These are phyloP conservation scores for Spinellus fusiger DNA, from an alignment of 192 early-diverging fungal species.

Conservation along the genomic window DNA sequence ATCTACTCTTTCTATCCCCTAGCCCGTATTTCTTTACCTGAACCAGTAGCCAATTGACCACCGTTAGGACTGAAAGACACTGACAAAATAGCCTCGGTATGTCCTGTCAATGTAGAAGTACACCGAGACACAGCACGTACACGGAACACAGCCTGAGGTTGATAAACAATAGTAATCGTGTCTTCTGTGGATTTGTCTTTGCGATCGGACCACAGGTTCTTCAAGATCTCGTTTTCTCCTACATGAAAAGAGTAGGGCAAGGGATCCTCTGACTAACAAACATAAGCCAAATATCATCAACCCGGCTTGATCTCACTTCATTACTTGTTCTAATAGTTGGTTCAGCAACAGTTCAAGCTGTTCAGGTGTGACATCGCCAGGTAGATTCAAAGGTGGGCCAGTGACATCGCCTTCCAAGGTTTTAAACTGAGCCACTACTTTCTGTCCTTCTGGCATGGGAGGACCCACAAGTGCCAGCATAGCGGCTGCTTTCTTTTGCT, in stretches of 20 bases:
- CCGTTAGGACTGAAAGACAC: constrained; percentile 91
- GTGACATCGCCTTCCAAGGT: constrained; percentile 68
- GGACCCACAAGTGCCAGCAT: constrained; percentile 2
- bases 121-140: constrained; percentile 93
- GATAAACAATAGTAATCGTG: constrained; percentile 84
- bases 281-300: constrained; percentile 1
- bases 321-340: constrained; percentile 78
- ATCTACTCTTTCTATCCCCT: not conserved
- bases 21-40: constrained; percentile 39
- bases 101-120: constrained; percentile 77
- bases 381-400: constrained; percentile 86
- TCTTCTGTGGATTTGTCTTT: constrained; percentile 82
- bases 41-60: constrained; percentile 86
- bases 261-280: constrained; percentile 66
- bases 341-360: constrained; percentile 87
- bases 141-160: constrained; percentile 93
- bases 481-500: constrained; percentile 18
- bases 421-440: constrained; percentile 79
- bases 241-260: constrained; percentile 94
- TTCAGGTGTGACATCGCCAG: constrained; percentile 76
- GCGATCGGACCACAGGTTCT: constrained; percentile 68
- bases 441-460: constrained; percentile 38
- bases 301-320: constrained; percentile 1
- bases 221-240: constrained; percentile 75
- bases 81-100: constrained; percentile 90